Evolutionary conservation across 768 basidiomycete genomes (phyloP).

Genomic region (Pleurotus citrinopileatus): DNA sequence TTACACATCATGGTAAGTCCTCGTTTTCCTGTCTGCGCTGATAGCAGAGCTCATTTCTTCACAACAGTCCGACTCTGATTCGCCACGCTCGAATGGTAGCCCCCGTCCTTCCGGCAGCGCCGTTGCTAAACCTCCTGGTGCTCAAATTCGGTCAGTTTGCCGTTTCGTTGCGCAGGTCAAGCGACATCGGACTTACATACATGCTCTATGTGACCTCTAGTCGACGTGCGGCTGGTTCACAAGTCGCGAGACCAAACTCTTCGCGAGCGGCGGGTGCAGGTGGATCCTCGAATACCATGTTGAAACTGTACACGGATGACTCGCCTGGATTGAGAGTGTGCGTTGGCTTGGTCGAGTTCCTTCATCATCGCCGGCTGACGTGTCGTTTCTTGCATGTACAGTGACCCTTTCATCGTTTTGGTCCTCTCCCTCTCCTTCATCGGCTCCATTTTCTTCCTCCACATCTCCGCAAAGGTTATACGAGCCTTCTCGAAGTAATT

Average conservation of each 20-base stretch:
- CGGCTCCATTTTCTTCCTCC: slow-evolving; percentile 97
- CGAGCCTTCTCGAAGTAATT: slow-evolving; percentile 80
- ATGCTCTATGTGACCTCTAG: slow-evolving; percentile 31
- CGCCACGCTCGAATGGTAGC: slow-evolving; percentile 42
- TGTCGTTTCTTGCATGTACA: slow-evolving; percentile 26
- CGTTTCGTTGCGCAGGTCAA: not conserved
- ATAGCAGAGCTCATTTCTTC: slow-evolving; percentile 1
- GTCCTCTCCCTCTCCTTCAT: slow-evolving; percentile 96
- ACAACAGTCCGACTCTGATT: slow-evolving; percentile 77
- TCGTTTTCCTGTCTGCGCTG: not conserved
- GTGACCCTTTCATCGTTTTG: slow-evolving; percentile 95
- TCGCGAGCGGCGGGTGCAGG: slow-evolving; percentile 91
- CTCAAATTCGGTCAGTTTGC: slow-evolving; percentile 70
- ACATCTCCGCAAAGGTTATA: slow-evolving; percentile 94
- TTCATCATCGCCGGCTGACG: slow-evolving; percentile 2
- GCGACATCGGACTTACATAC: not conserved
- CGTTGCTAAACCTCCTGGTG: slow-evolving; percentile 74
- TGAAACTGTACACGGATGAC: slow-evolving; percentile 98
- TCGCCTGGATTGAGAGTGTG: slow-evolving; percentile 97
- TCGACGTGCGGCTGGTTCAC: slow-evolving; percentile 67
- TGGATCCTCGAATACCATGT: slow-evolving; percentile 97
- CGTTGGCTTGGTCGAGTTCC: slow-evolving; percentile 44
- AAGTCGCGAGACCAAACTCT: slow-evolving; percentile 78
- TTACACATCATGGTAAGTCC: slow-evolving; percentile 2
- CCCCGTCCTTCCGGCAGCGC: slow-evolving; percentile 38